Base-by-base conservation (phyloP, 2,329 filamentous ascomycete species). In the Clarireedia homoeocarpa region DNA sequence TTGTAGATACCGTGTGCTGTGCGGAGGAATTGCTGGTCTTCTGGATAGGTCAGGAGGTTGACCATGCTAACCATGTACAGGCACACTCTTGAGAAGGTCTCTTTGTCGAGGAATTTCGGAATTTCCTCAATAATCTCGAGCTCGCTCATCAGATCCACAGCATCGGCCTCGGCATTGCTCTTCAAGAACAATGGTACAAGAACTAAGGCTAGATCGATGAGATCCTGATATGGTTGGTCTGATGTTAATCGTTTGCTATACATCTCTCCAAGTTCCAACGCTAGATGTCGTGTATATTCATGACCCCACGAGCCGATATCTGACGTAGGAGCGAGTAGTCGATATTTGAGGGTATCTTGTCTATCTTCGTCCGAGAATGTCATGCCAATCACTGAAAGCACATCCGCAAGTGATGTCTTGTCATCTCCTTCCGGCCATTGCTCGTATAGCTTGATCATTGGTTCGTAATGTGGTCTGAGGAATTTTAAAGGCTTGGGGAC, bases 61-160 rank as follows among this genome's bases (percentile, higher is more conserved):
- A 99, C 94, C 89, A 97, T 97, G 77, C 90, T 95, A 66, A 95
- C 90, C 86, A 99, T 96, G 75, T 99, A 99, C 64, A 99, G 75
- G 70, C 94, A 97, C 55, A 96, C 94, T 68, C 94, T 80, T 52
- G 88, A 79, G 71, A 95, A 99, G 26, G 91, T 97, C 74, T 97
- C 86, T 71, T 95, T 87, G 71, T 99, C 94, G 52, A 99, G 80
- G 66, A 91, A 95, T 63, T 90, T 81, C 56, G 89, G 85, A 47
- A 99, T 88, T 68, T 91, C 78, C 68, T 96, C 90, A 64, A 99
- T 97, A 71, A 96, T 96, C 74, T 99, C 94, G 58, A 99, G 77
- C 74, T 99, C 95, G 70, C 91, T 96, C 78, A 99, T 84, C 63
- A 99, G 80, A 72, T 99, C 94, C 39, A 99, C 94, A 2, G 94